phyloP scores from a whole-genome alignment of 2,329 filamentous ascomycete genomes.

The Orbilia blumenaviensis region DNA sequence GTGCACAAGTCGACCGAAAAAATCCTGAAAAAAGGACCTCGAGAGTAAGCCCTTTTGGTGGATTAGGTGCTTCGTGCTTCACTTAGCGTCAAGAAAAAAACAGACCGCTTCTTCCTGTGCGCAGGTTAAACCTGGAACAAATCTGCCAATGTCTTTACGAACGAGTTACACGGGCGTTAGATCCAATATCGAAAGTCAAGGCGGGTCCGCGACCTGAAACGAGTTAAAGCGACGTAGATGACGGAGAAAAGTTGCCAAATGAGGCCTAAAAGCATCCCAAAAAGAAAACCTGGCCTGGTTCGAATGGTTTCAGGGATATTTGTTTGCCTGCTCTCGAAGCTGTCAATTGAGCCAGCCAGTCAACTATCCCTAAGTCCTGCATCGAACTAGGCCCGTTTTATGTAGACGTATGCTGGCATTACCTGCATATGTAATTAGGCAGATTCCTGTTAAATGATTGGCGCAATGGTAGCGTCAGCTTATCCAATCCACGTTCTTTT shows the following conservation, averaged over 20 bases:
- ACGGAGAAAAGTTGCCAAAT: conserved; percentile 53
- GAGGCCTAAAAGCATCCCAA: conserved; percentile 32
- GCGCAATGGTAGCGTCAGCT: conserved; percentile 53
- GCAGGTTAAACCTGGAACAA: conserved; percentile 38
- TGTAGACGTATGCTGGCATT: conserved; percentile 51
- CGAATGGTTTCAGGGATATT: conserved; percentile 41
- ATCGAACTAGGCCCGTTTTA: conserved; percentile 48
- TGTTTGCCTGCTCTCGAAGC: conserved; percentile 17
- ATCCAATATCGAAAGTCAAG: conserved; percentile 54
- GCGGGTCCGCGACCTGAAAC: conserved; percentile 50
- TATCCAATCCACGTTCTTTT: conserved; percentile 33
- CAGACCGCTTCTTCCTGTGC: conserved; percentile 27
- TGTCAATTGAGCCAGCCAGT: conserved; percentile 18
- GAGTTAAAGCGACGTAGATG: conserved; percentile 48
- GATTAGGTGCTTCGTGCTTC: conserved; percentile 25
- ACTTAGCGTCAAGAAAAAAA: conserved; percentile 29
- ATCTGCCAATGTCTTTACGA: conserved; percentile 24
- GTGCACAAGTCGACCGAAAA: conserved; percentile 4
- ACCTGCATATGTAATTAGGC: conserved; percentile 55
- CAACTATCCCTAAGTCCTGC: conserved; percentile 34
- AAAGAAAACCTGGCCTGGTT: conserved; percentile 15
- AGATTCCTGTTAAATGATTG: conserved; percentile 53
- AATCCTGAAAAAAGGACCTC: neutral
- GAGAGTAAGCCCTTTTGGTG: conserved; percentile 29
- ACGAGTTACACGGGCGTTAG: conserved; percentile 47